Conservation (phyloP, 2,329 filamentous ascomycete genomes). For the Thelonectria olida region DNA sequence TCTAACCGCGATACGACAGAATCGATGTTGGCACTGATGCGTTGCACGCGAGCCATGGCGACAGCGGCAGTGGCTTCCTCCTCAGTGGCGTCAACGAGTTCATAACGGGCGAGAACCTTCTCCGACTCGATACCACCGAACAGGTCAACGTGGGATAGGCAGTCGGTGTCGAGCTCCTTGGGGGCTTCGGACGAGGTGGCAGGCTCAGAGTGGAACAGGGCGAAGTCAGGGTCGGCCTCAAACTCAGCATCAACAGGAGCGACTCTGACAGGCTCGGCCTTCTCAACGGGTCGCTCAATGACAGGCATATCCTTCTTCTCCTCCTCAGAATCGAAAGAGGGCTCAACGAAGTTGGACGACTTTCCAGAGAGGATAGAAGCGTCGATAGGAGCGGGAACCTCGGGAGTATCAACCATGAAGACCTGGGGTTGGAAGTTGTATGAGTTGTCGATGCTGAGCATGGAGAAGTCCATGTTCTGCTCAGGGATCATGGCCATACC, state of each 20-base stretch:
- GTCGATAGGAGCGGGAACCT: conserved; percentile 69
- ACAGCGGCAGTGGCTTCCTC: conserved; percentile 55
- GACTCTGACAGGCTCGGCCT: conserved; percentile 42
- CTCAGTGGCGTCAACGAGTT: conserved; percentile 69
- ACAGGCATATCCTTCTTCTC: conserved; percentile 67
- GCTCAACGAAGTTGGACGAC: conserved; percentile 63
- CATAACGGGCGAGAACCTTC: conserved; percentile 70
- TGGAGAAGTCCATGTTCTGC: conserved; percentile 77
- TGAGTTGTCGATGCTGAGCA: conserved; percentile 68
- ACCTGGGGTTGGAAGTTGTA: conserved; percentile 75
- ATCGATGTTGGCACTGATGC: conserved; percentile 53
- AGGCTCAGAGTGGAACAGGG: conserved; percentile 63
- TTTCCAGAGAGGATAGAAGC: conserved; percentile 76
- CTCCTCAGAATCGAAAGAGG: conserved; percentile 53
- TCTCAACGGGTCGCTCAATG: conserved; percentile 58
- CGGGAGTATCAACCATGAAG: conserved; percentile 79
- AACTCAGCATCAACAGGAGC: conserved; percentile 61
- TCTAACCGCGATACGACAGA: conserved; percentile 49
- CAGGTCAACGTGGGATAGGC: conserved; percentile 51
- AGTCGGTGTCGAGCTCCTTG: conserved; percentile 54
- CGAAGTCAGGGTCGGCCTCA: conserved; percentile 70
- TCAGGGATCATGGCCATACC: conserved; percentile 88
- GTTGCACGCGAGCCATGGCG: conserved; percentile 60
- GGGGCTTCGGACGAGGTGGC: conserved; percentile 37
- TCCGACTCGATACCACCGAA: conserved; percentile 67